These are phyloP conservation scores for Leccinellum luteum DNA, from an alignment of 768 basidiomycete species.

Conservation along the genomic window DNA sequence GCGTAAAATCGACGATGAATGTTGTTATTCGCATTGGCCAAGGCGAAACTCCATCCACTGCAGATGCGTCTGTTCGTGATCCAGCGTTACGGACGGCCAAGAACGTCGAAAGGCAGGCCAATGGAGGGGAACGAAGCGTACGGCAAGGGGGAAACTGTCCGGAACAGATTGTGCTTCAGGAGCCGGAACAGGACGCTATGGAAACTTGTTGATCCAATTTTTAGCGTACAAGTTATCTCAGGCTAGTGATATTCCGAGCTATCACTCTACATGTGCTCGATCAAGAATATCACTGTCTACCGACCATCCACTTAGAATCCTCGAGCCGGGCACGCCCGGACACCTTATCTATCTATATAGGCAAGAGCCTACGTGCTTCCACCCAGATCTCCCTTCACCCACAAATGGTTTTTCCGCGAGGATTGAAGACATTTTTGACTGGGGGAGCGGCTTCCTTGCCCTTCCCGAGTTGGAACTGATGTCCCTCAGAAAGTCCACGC, in stretches of 20 bases:
- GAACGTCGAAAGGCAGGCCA: slow-evolving; percentile 7
- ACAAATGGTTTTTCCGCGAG: background rate
- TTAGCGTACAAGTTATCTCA: background rate
- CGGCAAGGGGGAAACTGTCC: slow-evolving; percentile 5
- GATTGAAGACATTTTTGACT: background rate
- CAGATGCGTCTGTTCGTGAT: slow-evolving; percentile 2
- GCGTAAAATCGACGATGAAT: slow-evolving; percentile 68
- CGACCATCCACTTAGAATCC: background rate
- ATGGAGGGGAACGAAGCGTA: slow-evolving; percentile 6
- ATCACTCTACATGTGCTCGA: background rate
- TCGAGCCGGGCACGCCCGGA: background rate
- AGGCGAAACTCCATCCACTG: slow-evolving; percentile 40
- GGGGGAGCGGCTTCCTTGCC: background rate
- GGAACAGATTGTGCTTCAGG: slow-evolving; percentile 36
- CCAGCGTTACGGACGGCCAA: slow-evolving; percentile 1
- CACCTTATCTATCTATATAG: background rate
- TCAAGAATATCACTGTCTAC: background rate
- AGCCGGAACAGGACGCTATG: slow-evolving; percentile 44
- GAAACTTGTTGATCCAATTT: slow-evolving; percentile 24
- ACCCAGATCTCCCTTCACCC: background rate
- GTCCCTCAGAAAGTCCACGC: background rate
- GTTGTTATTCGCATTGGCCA: slow-evolving; percentile 62
- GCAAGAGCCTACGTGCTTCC: background rate
- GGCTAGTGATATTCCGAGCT: background rate
- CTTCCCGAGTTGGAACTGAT: background rate